phyloP scores from a whole-genome alignment of 2,329 filamentous ascomycete species.

The Chaetomiaceae sp. region DNA sequence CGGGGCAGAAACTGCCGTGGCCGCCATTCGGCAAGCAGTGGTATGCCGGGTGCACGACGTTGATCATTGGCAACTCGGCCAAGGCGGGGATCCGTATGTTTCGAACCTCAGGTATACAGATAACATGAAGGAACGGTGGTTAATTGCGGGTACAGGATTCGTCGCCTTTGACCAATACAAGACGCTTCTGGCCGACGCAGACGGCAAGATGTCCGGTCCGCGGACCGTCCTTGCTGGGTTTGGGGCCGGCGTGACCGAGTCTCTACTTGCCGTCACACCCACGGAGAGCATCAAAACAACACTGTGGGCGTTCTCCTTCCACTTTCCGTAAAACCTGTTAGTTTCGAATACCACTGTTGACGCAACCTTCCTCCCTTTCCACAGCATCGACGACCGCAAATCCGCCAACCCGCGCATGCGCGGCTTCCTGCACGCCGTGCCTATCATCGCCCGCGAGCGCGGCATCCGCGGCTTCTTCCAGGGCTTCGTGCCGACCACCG shows the following conservation, averaged over 20 bases:
- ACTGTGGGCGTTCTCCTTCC: conserved; percentile 48
- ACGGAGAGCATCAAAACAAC: conserved; percentile 99
- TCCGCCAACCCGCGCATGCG: conserved; percentile 76
- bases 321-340: no score
- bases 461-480: conserved; percentile 93
- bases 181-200: conserved; percentile 69
- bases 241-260: conserved; percentile 91
- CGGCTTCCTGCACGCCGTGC: conserved; percentile 86
- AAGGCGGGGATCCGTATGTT: conserved; percentile 88
- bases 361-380: no score
- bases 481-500: conserved; percentile 91
- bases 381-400: conserved; percentile 93
- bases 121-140: not conserved
- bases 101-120: not conserved
- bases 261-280: conserved; percentile 86
- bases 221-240: conserved; percentile 91
- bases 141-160: conserved; percentile 56
- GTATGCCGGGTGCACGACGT: conserved; percentile 96
- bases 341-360: no score
- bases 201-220: conserved; percentile 86
- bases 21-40: conserved; percentile 89
- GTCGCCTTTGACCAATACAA: conserved; percentile 97
- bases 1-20: conserved; percentile 86
- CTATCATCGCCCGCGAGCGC: conserved; percentile 81
- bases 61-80: conserved; percentile 93